Percentiles rank a stretch among this genome's conserved stretches.
These are phyloP conservation scores for Macadamia integrifolia DNA, from an alignment of 164 flowering plant species.

Conservation along the genomic window DNA sequence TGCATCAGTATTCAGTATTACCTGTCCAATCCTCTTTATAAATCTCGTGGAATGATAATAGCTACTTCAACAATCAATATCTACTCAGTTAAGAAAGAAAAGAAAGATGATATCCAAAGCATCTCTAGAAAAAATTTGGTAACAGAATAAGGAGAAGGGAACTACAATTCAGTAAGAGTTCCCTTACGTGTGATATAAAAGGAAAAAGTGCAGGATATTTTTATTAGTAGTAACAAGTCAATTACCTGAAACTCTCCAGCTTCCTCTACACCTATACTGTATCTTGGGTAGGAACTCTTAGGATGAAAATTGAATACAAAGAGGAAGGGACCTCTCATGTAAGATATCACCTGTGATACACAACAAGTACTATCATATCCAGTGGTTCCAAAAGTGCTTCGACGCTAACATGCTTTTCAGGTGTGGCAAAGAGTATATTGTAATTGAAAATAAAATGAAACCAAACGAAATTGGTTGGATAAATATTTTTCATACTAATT, in stretches of 20 bases:
- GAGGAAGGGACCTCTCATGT: constrained; percentile 70
- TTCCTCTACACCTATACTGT: constrained; percentile 81
- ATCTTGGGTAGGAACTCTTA: constrained; percentile 52
- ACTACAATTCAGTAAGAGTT: not conserved
- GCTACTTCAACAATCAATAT: not conserved
- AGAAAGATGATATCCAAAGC: not conserved
- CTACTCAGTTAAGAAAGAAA: not conserved
- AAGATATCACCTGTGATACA: constrained; percentile 67
- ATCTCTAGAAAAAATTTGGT: not conserved
- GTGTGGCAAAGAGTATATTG: not conserved
- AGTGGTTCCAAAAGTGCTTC: not conserved
- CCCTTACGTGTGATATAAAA: no score
- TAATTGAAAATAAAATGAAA: not conserved
- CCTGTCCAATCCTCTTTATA: constrained; percentile 30
- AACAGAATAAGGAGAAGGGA: not conserved
- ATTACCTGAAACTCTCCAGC: constrained; percentile 96
- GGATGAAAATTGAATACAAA: constrained; percentile 92
- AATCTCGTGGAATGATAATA: not conserved
- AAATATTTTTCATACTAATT: not conserved
- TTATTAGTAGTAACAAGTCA: not conserved
- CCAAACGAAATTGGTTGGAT: not conserved
- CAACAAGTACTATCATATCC: constrained; percentile 1
- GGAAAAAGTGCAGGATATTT: no score
- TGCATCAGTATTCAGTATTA: constrained; percentile 76
- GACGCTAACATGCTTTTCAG: not conserved